Evolutionary conservation across 2,329 filamentous ascomycete genomes (phyloP), one percentile per base, ranked within the genome.

Genomic region (Phialophora verrucosa): DNA sequence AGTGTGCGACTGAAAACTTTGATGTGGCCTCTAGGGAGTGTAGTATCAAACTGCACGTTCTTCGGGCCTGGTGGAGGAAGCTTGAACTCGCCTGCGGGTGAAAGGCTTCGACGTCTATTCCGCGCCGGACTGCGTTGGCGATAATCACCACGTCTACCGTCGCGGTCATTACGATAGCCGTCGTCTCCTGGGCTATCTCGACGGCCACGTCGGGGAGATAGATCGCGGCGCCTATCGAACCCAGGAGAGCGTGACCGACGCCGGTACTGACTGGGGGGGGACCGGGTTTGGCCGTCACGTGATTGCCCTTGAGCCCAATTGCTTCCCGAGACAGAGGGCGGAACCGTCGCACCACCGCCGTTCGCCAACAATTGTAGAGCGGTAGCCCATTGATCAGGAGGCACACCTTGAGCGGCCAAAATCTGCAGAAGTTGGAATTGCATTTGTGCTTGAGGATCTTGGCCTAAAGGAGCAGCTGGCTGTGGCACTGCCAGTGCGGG

Each of bases 1-100:
- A 99, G 85, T 14, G 95, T 99, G 74, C 95, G 89, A 79, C 94
- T 98, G 66, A 96, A 83, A 31, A 99, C 95, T 81, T 93, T 95
- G 80, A 99, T 97, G 73, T 87, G 86, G 67, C 91, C 90, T 68
- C 86, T 83, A 2, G 91, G 89, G 67, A 99, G 83, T 7, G 80
- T 87, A 61, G 85, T 82, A 78, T 99, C 95, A 79, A 87, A 91
- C 57, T 93, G 90, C 66, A 97, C 83, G 84, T 88, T 92, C 79
- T 96, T 97, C 5, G 85, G 84, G 61, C 83, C 83, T 66, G 79
- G 82, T 65, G 79, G 80, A 56, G 81, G 81, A 59, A 82, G 72
- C 53, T 73, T 71, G 29, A 74, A 73, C 59, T 81, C 79, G 70
- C 79, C 77, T 69, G 79, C 76, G 69, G 83, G 85, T 64, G 88